Percentiles rank a stretch among this genome's conserved stretches.
phyloP scores from a whole-genome alignment of 2,329 filamentous ascomycete species.

The Lachnellula occidentalis region DNA sequence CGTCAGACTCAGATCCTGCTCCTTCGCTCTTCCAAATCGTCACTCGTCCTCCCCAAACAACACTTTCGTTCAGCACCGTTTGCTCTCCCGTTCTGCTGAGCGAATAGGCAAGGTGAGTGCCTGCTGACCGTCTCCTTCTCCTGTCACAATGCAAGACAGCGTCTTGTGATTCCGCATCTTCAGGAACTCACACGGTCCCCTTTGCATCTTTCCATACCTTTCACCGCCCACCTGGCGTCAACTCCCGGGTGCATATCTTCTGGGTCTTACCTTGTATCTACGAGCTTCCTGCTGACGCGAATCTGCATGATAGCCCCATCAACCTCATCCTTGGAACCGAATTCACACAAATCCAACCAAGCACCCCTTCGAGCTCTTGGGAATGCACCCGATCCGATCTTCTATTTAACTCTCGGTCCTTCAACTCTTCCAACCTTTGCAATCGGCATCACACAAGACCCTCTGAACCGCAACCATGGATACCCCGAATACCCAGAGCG shows the following conservation, averaged over 20 bases:
- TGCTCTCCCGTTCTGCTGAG: too few relatives aligned
- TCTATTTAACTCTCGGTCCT: neutral
- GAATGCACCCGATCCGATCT: neutral
- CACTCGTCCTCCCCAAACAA: neutral
- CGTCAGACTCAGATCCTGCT: neutral
- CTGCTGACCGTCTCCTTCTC: constrained; percentile 3
- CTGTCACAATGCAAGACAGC: neutral
- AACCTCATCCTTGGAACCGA: neutral
- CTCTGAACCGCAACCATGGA: constrained; percentile 3
- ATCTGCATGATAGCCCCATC: neutral
- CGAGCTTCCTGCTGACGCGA: constrained; percentile 1
- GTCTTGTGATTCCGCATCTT: constrained; percentile 1
- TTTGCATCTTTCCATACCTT: neutral
- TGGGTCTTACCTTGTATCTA: neutral
- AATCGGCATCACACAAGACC: constrained; percentile 3
- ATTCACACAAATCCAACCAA: neutral
- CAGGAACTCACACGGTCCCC: neutral
- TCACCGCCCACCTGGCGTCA: constrained; percentile 5
- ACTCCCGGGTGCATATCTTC: constrained; percentile 1
- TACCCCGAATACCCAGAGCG: constrained; percentile 11
- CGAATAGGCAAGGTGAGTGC: constrained; percentile 3
- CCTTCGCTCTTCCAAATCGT: neutral
- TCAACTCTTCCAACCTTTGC: neutral
- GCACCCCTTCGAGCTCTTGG: neutral
- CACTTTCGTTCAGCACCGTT: too few relatives aligned